Conservation (phyloP, 352 stramenopile species). For the Pilasporangium apinafurcum region DNA sequence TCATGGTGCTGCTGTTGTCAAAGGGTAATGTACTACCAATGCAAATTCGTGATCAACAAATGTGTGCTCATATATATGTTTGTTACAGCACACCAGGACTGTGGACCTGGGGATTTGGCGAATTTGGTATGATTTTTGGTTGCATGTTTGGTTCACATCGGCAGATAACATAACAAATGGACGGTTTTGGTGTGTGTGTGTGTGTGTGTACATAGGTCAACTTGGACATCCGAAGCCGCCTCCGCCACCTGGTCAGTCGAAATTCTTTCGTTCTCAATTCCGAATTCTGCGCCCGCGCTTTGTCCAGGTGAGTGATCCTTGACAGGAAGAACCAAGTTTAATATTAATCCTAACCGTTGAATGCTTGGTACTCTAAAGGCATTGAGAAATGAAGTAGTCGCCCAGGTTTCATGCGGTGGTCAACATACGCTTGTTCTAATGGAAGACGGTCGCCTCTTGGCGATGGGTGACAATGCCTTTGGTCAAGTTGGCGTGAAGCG, state of each 20-base stretch:
- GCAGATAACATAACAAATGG: too few relatives aligned
- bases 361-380: constrained; percentile 15
- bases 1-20: constrained; percentile 44
- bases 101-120: constrained; percentile 74
- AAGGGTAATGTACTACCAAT: constrained; percentile 19
- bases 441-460: constrained; percentile 48
- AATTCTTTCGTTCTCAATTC: constrained; percentile 78
- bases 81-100: constrained; percentile 45
- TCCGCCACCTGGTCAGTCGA: constrained; percentile 43
- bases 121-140: constrained; percentile 21
- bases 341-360: too few relatives aligned
- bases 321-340: too few relatives aligned
- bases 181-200: neutral
- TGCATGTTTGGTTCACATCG: too few relatives aligned
- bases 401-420: constrained; percentile 54
- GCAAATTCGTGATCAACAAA: neutral
- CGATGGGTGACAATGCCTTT: constrained; percentile 70
- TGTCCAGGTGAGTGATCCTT: constrained; percentile 54
- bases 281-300: constrained; percentile 60
- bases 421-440: constrained; percentile 69
- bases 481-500: constrained; percentile 49
- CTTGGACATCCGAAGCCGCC: constrained; percentile 57
- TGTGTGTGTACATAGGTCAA: constrained; percentile 27
- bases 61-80: neutral
- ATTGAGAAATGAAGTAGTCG: constrained; percentile 45